Conservation (phyloP, 331 rosid genomes). For the Rosa hybrid region DNA sequence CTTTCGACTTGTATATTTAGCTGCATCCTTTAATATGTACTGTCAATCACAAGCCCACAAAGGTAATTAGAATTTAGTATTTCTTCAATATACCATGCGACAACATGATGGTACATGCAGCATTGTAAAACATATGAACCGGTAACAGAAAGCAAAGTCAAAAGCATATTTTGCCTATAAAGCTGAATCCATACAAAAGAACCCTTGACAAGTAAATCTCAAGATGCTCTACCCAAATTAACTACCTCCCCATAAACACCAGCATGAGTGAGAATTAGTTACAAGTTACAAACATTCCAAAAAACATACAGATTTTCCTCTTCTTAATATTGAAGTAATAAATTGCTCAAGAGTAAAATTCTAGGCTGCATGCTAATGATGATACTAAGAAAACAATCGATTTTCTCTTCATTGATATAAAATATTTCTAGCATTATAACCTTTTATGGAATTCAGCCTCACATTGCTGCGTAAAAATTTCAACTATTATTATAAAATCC, state of each 20-base stretch:
- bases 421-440: background rate
- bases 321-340: background rate
- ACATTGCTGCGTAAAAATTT: background rate
- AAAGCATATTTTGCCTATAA: background rate
- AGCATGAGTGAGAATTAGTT: background rate
- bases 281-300: background rate
- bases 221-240: background rate
- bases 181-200: background rate
- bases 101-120: background rate
- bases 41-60: constrained; percentile 39
- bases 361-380: background rate
- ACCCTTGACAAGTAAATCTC: constrained; percentile 5
- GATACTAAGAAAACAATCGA: background rate
- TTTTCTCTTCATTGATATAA: background rate
- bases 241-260: background rate
- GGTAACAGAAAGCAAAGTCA: constrained; percentile 11
- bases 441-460: background rate
- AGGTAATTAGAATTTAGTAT: constrained; percentile 22
- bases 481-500: background rate
- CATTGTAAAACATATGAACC: background rate
- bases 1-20: constrained; percentile 54
- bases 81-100: background rate
- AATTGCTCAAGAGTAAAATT: background rate
- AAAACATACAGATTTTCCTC: background rate
- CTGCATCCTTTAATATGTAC: constrained; percentile 83